A percentile compares a stretch with the other conserved stretches of the same genome.
phyloP scores from a whole-genome alignment of 2,329 filamentous ascomycete genomes.

The Beauveria caledonica region DNA sequence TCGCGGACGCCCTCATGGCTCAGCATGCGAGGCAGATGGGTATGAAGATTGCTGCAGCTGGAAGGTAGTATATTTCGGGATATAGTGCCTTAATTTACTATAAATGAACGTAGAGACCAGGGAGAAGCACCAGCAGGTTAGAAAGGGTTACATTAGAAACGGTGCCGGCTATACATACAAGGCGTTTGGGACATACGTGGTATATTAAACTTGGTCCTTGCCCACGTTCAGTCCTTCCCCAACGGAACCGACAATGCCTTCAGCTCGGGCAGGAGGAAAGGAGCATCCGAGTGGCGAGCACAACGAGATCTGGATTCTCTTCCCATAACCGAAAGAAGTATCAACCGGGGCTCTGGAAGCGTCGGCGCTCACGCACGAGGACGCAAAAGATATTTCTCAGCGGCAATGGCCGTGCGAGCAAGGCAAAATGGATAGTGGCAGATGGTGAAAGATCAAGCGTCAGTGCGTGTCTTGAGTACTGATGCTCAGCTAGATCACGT shows the following conservation, averaged over 20 bases:
- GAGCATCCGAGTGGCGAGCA: constrained; percentile 11
- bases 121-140: constrained; percentile 17
- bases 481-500: too few species aligned
- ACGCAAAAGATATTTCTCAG: constrained; percentile 14
- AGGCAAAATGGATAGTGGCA: constrained; percentile 14
- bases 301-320: constrained; percentile 11
- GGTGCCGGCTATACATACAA: constrained; percentile 16
- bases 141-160: constrained; percentile 15
- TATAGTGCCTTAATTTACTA: constrained; percentile 12
- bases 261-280: constrained; percentile 13
- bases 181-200: constrained; percentile 17
- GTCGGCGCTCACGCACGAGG: constrained; percentile 15
- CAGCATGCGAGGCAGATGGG: constrained; percentile 58
- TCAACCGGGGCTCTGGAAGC: constrained; percentile 12
- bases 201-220: constrained; percentile 18
- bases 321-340: constrained; percentile 9
- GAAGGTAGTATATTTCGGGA: background rate
- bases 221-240: constrained; percentile 17
- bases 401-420: constrained; percentile 13
- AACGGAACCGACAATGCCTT: constrained; percentile 17
- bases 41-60: constrained; percentile 14
- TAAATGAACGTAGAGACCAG: constrained; percentile 16
- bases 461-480: background rate
- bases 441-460: constrained; percentile 14
- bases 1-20: constrained; percentile 80